A percentile compares a stretch with the other conserved stretches of the same genome.
phyloP scores from a whole-genome alignment of 768 basidiomycete genomes.

The Naganishia kalamii region DNA sequence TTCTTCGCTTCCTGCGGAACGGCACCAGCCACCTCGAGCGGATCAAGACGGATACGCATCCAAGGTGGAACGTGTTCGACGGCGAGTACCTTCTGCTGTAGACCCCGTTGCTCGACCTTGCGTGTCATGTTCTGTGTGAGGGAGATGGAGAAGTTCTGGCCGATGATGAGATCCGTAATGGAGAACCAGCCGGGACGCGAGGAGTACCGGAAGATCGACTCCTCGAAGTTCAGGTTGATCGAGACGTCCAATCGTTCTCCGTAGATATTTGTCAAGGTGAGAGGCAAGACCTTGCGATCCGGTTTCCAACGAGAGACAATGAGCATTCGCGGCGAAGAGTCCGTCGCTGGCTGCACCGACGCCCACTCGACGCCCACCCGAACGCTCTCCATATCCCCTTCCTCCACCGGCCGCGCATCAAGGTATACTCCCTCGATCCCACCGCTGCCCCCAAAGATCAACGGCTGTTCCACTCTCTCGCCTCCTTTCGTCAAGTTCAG shows the following conservation, averaged over 20 bases:
- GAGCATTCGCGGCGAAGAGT: neutral
- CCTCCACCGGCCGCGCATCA: neutral
- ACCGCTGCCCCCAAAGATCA: neutral
- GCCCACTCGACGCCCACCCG: neutral
- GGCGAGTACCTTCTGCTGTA: neutral
- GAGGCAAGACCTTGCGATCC: neutral
- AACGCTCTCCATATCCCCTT: neutral
- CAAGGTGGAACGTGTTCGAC: neutral
- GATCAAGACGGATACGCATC: neutral
- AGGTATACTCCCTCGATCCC: neutral
- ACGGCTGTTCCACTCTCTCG: neutral
- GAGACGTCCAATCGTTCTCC: neutral
- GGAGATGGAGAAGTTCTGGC: neutral
- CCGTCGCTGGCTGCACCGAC: neutral
- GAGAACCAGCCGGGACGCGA: neutral
- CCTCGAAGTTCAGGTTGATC: neutral
- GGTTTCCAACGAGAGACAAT: neutral
- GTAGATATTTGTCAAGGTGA: neutral
- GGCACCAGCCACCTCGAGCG: neutral
- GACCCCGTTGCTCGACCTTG: neutral
- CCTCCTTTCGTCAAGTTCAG: constrained; percentile 1
- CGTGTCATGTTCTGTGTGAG: neutral
- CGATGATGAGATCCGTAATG: neutral
- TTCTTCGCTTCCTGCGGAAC: neutral
- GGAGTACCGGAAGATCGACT: neutral